A percentile compares a stretch with the other conserved stretches of the same genome.
These are phyloP conservation scores for Fusarium illudens DNA, from an alignment of 2,329 filamentous ascomycete genomes.

Conservation along the genomic window DNA sequence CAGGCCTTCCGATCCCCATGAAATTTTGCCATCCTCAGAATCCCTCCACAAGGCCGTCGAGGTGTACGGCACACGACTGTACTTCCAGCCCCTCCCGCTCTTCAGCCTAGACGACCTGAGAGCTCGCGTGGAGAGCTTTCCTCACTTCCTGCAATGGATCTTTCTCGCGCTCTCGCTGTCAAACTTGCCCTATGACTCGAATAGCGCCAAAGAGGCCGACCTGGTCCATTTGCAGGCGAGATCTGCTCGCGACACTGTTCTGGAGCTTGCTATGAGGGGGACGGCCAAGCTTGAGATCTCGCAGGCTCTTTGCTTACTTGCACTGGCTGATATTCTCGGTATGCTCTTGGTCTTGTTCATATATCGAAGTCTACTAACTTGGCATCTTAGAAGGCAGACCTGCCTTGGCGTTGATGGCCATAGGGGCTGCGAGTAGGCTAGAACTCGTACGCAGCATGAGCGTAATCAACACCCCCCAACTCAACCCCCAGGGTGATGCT, in stretches of 20 bases:
- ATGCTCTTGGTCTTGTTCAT: fast-evolving
- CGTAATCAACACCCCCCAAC: background rate
- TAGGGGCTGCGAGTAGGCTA: conserved; percentile 29
- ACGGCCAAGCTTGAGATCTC: conserved; percentile 24
- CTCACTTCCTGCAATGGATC: conserved; percentile 27
- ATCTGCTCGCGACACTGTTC: conserved; percentile 16
- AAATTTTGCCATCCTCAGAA: conserved; percentile 1
- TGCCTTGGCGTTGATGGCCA: conserved; percentile 31
- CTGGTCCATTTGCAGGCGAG: conserved; percentile 12
- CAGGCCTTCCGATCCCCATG: conserved; percentile 1
- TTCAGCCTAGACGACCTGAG: conserved; percentile 17
- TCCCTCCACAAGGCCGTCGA: conserved; percentile 20
- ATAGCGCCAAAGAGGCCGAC: conserved; percentile 22
- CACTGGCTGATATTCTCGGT: conserved; percentile 16
- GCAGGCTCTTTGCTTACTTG: conserved; percentile 18
- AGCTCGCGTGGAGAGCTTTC: conserved; percentile 7
- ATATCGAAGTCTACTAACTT: background rate
- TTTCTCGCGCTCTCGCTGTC: conserved; percentile 21
- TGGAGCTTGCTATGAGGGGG: conserved; percentile 22
- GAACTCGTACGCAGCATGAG: conserved; percentile 24
- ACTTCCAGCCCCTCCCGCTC: conserved; percentile 34
- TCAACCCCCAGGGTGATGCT: conserved; percentile 3
- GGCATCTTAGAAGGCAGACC: conserved; percentile 14
- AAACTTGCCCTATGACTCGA: conserved; percentile 13
- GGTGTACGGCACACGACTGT: conserved; percentile 25